Evolutionary conservation across 2,329 filamentous ascomycete species (phyloP).

Genomic region (Penicillium brasilianum): DNA sequence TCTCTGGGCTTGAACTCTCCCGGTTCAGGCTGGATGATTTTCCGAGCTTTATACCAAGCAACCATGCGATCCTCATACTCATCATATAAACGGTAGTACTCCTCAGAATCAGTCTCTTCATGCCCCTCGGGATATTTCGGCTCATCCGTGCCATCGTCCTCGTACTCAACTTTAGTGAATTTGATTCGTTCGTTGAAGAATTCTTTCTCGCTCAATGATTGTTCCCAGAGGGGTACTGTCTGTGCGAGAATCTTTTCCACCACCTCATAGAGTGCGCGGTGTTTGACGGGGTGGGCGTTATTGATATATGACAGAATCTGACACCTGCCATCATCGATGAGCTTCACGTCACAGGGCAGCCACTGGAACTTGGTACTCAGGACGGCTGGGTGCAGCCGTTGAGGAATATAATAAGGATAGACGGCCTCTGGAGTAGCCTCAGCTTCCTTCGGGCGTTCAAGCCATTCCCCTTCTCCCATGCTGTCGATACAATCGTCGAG

Average conservation of each 20-base stretch:
- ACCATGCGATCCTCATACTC: background rate
- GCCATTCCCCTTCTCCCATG: constrained; percentile 16
- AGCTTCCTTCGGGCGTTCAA: background rate
- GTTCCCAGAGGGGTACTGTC: constrained; percentile 55
- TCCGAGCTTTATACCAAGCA: background rate
- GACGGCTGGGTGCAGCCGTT: constrained; percentile 4
- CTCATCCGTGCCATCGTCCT: constrained; percentile 10
- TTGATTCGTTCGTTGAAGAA: constrained; percentile 12
- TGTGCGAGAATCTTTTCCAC: constrained; percentile 46
- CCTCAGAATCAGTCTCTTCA: background rate
- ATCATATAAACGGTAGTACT: too few species aligned
- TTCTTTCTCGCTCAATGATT: constrained; percentile 23
- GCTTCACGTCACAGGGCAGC: constrained; percentile 49
- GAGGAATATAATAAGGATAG: background rate
- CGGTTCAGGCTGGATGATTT: constrained; percentile 23
- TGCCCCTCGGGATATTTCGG: background rate
- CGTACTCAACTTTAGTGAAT: constrained; percentile 19
- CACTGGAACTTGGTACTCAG: constrained; percentile 52
- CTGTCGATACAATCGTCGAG: constrained; percentile 32
- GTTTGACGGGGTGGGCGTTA: constrained; percentile 46
- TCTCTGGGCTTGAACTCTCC: constrained; percentile 11
- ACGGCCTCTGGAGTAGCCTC: background rate
- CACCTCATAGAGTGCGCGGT: constrained; percentile 41
- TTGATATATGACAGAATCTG: constrained; percentile 52
- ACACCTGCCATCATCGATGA: constrained; percentile 25